Percentiles rank a stretch among this genome's conserved stretches.
Evolutionary conservation across 2,329 filamentous ascomycete genomes (phyloP).

Genomic region (Penicillium sp.): DNA sequence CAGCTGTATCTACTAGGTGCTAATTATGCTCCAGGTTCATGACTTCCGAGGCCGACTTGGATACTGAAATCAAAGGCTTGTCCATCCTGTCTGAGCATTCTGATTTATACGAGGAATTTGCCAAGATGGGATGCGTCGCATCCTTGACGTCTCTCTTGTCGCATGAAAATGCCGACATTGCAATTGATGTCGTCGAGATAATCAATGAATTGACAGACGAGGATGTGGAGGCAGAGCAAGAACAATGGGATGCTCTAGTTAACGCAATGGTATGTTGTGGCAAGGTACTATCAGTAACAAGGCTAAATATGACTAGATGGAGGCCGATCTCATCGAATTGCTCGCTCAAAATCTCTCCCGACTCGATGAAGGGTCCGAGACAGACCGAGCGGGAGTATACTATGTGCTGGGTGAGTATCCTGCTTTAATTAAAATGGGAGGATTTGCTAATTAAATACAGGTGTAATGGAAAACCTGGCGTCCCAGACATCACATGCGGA

Average conservation of each 20-base stretch:
- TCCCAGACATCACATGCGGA: slow-evolving; percentile 68
- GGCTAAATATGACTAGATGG: slow-evolving; percentile 34
- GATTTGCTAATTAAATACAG: slow-evolving; percentile 28
- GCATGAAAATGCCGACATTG: slow-evolving; percentile 96
- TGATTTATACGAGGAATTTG: slow-evolving; percentile 77
- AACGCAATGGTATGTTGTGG: slow-evolving; percentile 50
- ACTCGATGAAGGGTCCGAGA: slow-evolving; percentile 69
- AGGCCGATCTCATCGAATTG: slow-evolving; percentile 43
- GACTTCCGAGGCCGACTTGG: slow-evolving; percentile 81
- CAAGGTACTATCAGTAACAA: neutral
- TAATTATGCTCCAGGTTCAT: slow-evolving; percentile 57
- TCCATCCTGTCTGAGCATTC: slow-evolving; percentile 86
- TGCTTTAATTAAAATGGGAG: too few relatives aligned
- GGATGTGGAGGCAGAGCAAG: slow-evolving; percentile 76
- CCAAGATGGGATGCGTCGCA: slow-evolving; percentile 67
- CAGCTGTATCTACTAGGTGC: slow-evolving; percentile 1
- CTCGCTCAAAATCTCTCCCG: slow-evolving; percentile 63
- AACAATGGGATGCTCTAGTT: slow-evolving; percentile 76
- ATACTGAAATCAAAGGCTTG: slow-evolving; percentile 80
- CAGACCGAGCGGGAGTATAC: slow-evolving; percentile 82
- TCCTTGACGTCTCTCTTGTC: slow-evolving; percentile 79
- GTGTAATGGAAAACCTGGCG: slow-evolving; percentile 80
- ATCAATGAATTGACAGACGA: slow-evolving; percentile 90
- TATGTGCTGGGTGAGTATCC: slow-evolving; percentile 61
- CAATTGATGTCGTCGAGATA: slow-evolving; percentile 85